Conservation (phyloP, 257 asterid genomes). For the Scutellaria barbata region DNA sequence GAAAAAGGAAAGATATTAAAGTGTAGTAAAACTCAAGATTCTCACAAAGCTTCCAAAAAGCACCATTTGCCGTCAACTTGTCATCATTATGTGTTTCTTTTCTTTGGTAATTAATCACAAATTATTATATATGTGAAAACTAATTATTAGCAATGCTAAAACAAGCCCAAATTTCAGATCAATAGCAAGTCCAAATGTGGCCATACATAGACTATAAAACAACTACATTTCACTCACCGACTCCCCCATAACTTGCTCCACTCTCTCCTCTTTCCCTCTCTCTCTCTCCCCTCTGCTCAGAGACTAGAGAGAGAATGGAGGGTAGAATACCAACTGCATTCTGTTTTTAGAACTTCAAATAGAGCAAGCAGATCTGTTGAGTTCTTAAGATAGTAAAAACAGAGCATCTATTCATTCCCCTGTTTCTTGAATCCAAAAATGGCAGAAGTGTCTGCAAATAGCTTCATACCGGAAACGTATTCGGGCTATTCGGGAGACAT, state of each 20-base stretch:
- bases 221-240: conserved; percentile 43
- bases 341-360: not conserved
- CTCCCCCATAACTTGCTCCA: conserved; percentile 59
- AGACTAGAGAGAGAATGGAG: conserved; percentile 16
- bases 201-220: conserved; percentile 65
- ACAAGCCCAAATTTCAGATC: too few species aligned
- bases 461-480: conserved; percentile 57
- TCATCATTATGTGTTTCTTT: too few species aligned
- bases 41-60: not conserved
- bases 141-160: not conserved
- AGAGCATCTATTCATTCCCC: conserved; percentile 32
- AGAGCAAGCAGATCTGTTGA: conserved; percentile 39
- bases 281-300: conserved; percentile 41
- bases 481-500: conserved; percentile 52
- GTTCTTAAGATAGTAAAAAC: not conserved
- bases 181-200: conserved; percentile 31
- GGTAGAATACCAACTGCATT: not conserved
- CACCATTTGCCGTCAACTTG: not conserved
- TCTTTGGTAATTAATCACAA: too few species aligned
- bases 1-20: not conserved
- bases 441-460: conserved; percentile 63
- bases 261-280: conserved; percentile 36
- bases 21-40: not conserved
- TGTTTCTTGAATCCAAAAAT: conserved; percentile 39
- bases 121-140: too few species aligned